Evolutionary conservation across 306 rosid species (phyloP), one percentile per base, ranked within the genome.

Genomic region (Mimosa pudica): DNA sequence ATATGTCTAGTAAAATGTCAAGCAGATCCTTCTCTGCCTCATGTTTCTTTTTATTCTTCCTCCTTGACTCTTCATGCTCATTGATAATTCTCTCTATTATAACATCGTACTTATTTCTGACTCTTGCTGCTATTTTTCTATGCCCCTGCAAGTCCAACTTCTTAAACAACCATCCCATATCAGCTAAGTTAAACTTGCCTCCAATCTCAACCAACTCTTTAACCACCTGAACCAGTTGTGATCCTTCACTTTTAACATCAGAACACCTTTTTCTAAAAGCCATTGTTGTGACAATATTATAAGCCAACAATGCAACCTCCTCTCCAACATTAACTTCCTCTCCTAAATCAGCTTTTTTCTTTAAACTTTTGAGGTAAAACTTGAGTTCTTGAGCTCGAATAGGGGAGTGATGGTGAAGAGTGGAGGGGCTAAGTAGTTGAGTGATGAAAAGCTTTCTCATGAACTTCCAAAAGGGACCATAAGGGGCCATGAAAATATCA

Each of bases 391-490:
- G 82, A 0, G 52, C 49, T 57, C 89, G 78, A 5, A 84, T 7
- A 0, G 84, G 83, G 6, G 62, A 45, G 61, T 69, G 75, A 30
- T 75, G 79, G 7, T 86, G 80, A 32, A 86, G 62, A 2, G 54
- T 84, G 3, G 78, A 71, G 2, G 82, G 82, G 0, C 85, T 82
- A 5, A 89, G 90, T 20, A 89, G 88, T 30, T 82, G 81, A 17
- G 87, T 47, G 60, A 86, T 70, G 38, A 82, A 80, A 6, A 89
- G 76, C 75, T 84, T 85, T 63, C 80, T 89, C 87, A 82, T 84
- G 84, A 86, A 89, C 58, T 82, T 80, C 92, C 92, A 89, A 38
- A 54, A 84, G 7, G 85, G 86, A 61, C 87, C 92, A 17, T 86
- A 86, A 1, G 90, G 86, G 2, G 90, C 81, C 36, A 73, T 38